Evolutionary conservation across 2,329 filamentous ascomycete genomes (phyloP).

Genomic region (Septoria linicola): DNA sequence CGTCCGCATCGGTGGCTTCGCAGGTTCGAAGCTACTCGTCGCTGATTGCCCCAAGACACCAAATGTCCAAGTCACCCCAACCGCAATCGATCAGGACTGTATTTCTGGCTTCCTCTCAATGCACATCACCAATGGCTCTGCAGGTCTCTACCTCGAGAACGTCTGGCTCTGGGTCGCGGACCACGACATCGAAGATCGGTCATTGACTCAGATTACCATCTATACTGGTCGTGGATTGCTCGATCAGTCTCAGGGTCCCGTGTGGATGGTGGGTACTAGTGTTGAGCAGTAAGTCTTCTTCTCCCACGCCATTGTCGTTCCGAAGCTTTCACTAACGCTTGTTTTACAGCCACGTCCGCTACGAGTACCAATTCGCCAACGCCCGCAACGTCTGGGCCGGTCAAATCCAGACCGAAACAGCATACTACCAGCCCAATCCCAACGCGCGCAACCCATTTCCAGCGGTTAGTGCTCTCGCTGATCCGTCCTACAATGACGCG

Average conservation of each 20-base stretch:
- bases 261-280: conserved; percentile 65
- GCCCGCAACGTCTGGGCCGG: conserved; percentile 79
- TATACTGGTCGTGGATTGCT: conserved; percentile 87
- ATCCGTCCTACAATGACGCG: conserved; percentile 67
- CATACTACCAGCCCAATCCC: conserved; percentile 81
- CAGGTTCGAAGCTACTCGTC: conserved; percentile 48
- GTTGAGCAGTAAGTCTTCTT: conserved; percentile 50
- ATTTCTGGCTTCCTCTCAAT: conserved; percentile 36
- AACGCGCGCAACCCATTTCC: conserved; percentile 67
- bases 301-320: not conserved
- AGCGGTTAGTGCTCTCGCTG: conserved; percentile 56
- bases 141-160: conserved; percentile 77
- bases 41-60: conserved; percentile 43
- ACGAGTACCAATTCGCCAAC: conserved; percentile 80
- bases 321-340: not conserved
- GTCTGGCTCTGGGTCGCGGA: conserved; percentile 88
- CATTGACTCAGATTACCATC: conserved; percentile 74
- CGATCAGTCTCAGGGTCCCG: conserved; percentile 67
- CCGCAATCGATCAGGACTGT: conserved; percentile 30
- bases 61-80: conserved; percentile 22
- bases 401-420: conserved; percentile 82
- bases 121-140: conserved; percentile 53
- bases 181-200: conserved; percentile 76
- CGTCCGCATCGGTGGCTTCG: conserved; percentile 53
- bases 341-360: conserved; percentile 48